Evolutionary conservation across 1,139 yeast species (phyloP).

Genomic region (Suhomyces yuchorum): DNA sequence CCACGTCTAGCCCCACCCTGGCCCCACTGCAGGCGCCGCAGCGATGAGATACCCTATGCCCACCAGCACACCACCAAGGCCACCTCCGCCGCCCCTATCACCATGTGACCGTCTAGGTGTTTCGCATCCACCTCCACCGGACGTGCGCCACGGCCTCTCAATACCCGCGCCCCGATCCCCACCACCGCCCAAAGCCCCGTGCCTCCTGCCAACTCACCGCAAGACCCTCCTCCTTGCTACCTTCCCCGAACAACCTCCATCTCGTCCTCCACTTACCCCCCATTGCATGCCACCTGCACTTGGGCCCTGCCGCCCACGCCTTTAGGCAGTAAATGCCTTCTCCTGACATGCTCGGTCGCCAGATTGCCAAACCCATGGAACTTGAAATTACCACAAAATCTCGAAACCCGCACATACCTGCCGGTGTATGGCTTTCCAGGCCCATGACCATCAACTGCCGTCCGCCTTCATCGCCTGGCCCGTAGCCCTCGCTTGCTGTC

Average conservation of each 20-base stretch:
- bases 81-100: not conserved
- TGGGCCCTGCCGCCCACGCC: not conserved
- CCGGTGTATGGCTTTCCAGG: not conserved
- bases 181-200: too few relatives aligned
- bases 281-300: not conserved
- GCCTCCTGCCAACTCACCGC: too few relatives aligned
- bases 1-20: too few relatives aligned
- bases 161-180: not conserved
- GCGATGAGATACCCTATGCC: too few relatives aligned
- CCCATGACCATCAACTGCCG: not conserved
- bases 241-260: not conserved
- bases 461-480: not conserved
- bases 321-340: not conserved
- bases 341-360: not conserved
- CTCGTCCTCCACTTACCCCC: not conserved
- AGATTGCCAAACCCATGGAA: not conserved
- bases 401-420: not conserved
- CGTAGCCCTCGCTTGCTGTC: not conserved
- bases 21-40: too few relatives aligned
- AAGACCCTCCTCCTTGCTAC: too few relatives aligned
- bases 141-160: not conserved
- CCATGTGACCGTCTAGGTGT: too few relatives aligned
- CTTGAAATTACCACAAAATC: not conserved
- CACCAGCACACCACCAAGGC: not conserved
- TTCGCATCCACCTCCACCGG: too few relatives aligned